Conservation (phyloP, 2,329 filamentous ascomycete genomes). For the Trichophyton equinum region DNA sequence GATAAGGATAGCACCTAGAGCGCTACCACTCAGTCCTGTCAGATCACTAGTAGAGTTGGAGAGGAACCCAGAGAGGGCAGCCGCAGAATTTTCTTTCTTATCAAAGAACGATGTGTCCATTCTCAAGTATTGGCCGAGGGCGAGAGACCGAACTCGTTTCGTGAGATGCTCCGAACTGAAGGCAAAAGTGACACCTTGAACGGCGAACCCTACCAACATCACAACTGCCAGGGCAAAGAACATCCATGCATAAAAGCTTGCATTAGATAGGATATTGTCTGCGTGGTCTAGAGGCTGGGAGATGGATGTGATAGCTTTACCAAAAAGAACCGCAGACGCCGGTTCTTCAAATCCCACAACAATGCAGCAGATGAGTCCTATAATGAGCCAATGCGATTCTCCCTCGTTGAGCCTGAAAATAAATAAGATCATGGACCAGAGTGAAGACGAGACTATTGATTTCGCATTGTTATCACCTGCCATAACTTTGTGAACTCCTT, state of each 20-base stretch:
- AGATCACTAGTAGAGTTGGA: conserved; percentile 57
- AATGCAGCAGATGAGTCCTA: conserved; percentile 40
- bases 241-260: conserved; percentile 44
- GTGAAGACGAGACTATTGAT: neutral
- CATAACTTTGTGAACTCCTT: conserved; percentile 7
- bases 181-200: conserved; percentile 47
- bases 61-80: conserved; percentile 52
- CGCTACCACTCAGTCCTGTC: conserved; percentile 56
- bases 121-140: conserved; percentile 51
- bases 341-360: conserved; percentile 48
- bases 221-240: conserved; percentile 50
- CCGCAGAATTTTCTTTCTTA: conserved; percentile 48
- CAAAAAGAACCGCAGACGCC: conserved; percentile 47
- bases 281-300: conserved; percentile 40
- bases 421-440: conserved; percentile 21
- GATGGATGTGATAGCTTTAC: conserved; percentile 46
- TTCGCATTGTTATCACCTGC: conserved; percentile 18
- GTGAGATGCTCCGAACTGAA: conserved; percentile 52
- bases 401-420: neutral
- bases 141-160: conserved; percentile 50
- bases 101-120: conserved; percentile 63
- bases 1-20: conserved; percentile 56
- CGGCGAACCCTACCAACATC: conserved; percentile 49
- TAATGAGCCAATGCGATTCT: conserved; percentile 21
- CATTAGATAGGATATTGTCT: conserved; percentile 37